Conservation (phyloP, 2,329 filamentous ascomycete species). For the Colletotrichum euphorbiae region DNA sequence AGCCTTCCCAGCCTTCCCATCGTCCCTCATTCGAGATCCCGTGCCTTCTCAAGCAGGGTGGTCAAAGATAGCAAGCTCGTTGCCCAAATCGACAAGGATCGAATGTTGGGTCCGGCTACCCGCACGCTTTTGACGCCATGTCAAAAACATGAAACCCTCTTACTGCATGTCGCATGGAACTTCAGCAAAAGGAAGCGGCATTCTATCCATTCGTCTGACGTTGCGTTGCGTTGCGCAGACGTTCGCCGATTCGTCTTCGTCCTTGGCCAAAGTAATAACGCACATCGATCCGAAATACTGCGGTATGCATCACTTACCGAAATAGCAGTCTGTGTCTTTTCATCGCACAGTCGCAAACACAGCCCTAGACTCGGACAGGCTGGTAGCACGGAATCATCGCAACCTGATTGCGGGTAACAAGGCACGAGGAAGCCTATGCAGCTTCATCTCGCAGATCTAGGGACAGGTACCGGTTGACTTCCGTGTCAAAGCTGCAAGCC, state of each 20-base stretch:
- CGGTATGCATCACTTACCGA: background rate
- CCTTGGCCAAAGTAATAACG: conserved; percentile 30
- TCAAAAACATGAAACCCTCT: conserved; percentile 34
- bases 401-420: background rate
- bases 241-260: background rate
- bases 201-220: conserved; percentile 17
- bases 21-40: conserved; percentile 15
- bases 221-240: conserved; percentile 23
- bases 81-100: conserved; percentile 14
- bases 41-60: conserved; percentile 4
- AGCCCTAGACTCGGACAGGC: conserved; percentile 6
- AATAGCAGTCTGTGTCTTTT: background rate
- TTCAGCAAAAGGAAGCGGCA: background rate
- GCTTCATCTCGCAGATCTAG: conserved; percentile 1
- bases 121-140: conserved; percentile 33
- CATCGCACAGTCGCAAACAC: background rate
- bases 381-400: background rate
- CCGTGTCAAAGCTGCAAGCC: conserved; percentile 18
- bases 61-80: conserved; percentile 11
- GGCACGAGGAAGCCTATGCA: background rate
- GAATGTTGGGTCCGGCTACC: conserved; percentile 13
- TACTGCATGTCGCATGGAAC: conserved; percentile 26
- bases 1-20: conserved; percentile 7
- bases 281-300: conserved; percentile 4
- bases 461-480: conserved; percentile 21